These are phyloP conservation scores for Catenaria anguillulae DNA, from an alignment of 371 early-diverging fungal species.

Conservation along the genomic window DNA sequence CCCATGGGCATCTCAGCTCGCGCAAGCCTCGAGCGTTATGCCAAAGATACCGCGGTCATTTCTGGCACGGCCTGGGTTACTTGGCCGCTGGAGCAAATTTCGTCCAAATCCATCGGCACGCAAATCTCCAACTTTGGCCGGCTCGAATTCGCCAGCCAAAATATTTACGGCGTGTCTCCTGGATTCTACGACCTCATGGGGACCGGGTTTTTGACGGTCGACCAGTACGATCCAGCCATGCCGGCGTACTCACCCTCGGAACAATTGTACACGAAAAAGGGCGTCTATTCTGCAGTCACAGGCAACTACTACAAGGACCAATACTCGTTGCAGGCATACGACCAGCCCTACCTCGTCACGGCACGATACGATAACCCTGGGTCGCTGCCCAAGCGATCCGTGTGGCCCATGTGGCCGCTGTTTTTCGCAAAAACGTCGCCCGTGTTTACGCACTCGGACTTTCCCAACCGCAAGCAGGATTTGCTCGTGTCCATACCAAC, in stretches of 20 bases:
- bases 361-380: neutral
- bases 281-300: constrained; percentile 8
- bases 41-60: neutral
- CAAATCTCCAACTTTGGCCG: constrained; percentile 13
- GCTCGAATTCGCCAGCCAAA: constrained; percentile 1
- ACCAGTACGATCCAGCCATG: neutral
- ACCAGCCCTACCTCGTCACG: constrained; percentile 7
- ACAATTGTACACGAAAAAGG: constrained; percentile 14
- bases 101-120: neutral
- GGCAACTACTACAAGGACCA: constrained; percentile 7
- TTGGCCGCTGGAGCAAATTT: neutral
- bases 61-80: neutral
- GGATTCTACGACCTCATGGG: constrained; percentile 11
- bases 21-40: neutral
- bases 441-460: neutral
- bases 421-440: constrained; percentile 2
- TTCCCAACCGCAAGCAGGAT: constrained; percentile 6
- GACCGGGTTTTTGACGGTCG: neutral
- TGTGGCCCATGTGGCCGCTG: neutral
- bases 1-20: neutral
- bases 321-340: constrained; percentile 2
- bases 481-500: constrained; percentile 7
- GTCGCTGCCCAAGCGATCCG: neutral
- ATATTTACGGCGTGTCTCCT: constrained; percentile 11
- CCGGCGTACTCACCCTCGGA: constrained; percentile 1